Conservation (phyloP, 768 basidiomycete genomes). For the Hygrophorus pudorinus region DNA sequence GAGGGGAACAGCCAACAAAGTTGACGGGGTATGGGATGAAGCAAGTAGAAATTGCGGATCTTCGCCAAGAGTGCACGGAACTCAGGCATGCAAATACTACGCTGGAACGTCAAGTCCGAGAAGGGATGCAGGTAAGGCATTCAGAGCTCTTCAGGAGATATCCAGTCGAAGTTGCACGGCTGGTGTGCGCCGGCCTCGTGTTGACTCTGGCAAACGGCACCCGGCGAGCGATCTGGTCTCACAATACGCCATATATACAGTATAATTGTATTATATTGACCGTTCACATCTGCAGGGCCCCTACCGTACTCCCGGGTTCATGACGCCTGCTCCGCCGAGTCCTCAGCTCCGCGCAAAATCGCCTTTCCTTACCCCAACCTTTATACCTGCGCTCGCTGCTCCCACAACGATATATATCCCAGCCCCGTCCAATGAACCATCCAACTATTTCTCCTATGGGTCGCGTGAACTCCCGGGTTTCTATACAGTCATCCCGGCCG, state of each 20-base stretch:
- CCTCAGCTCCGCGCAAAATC: conserved; percentile 71
- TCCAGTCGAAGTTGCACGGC: background rate
- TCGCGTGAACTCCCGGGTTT: conserved; percentile 71
- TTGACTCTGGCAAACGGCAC: background rate
- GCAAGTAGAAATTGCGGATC: conserved; percentile 63
- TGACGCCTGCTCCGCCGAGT: conserved; percentile 54
- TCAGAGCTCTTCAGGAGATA: background rate
- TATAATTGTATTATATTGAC: no score
- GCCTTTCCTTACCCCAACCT: conserved; percentile 51
- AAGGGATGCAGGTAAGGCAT: conserved; percentile 47
- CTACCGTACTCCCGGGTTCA: conserved; percentile 38
- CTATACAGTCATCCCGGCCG: conserved; percentile 88
- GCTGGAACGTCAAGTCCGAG: conserved; percentile 67
- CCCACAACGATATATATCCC: background rate
- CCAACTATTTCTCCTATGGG: conserved; percentile 31
- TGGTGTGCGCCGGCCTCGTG: background rate
- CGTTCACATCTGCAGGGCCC: conserved; percentile 1
- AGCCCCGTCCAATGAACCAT: no score
- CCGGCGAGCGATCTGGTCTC: no score
- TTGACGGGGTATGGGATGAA: conserved; percentile 16
- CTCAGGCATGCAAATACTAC: conserved; percentile 62
- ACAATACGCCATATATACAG: no score
- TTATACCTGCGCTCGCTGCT: conserved; percentile 30
- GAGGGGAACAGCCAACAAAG: conserved; percentile 4
- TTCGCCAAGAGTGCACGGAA: conserved; percentile 69